A percentile compares a stretch with the other conserved stretches of the same genome.
phyloP scores from a whole-genome alignment of 495 filamentous ascomycete species.

The Penicillium goetzii region DNA sequence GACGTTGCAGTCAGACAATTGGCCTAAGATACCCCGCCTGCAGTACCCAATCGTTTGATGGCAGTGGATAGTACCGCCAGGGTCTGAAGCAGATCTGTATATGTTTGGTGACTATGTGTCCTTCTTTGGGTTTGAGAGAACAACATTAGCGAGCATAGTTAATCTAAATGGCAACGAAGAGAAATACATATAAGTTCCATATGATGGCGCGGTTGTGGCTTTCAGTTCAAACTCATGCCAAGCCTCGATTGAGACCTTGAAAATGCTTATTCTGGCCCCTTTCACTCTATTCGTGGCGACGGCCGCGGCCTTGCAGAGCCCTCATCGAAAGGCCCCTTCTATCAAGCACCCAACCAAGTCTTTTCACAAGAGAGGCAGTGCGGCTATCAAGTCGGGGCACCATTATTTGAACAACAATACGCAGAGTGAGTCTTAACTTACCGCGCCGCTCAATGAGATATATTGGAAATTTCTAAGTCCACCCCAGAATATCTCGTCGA shows the following conservation, averaged over 20 bases:
- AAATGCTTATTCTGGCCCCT: neutral
- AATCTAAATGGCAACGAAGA: neutral
- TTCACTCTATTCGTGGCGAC: slow-evolving; percentile 6
- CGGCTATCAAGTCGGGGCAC: slow-evolving; percentile 1
- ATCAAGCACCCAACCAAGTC: neutral
- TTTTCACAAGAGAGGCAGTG: slow-evolving; percentile 8
- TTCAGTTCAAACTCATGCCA: neutral
- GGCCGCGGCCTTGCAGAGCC: slow-evolving; percentile 23
- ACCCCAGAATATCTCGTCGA: slow-evolving; percentile 63
- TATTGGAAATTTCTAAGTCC: neutral
- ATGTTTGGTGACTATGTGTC: neutral
- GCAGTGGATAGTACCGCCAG: slow-evolving; percentile 5
- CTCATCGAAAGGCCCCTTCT: slow-evolving; percentile 25
- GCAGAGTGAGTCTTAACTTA: slow-evolving; percentile 15
- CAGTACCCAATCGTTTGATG: slow-evolving; percentile 9
- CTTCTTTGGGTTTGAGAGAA: neutral
- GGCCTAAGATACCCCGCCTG: slow-evolving; percentile 8
- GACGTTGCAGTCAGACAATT: slow-evolving; percentile 23
- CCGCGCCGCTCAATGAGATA: neutral
- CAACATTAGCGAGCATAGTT: neutral
- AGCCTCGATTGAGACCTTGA: neutral
- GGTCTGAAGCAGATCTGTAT: slow-evolving; percentile 1
- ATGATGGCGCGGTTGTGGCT: neutral
- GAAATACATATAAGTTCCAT: neutral
- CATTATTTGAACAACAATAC: slow-evolving; percentile 27